Percentiles rank a stretch among this genome's conserved stretches.
These are phyloP conservation scores for Andrographis paniculata DNA, from an alignment of 305 asterid species.

Conservation along the genomic window DNA sequence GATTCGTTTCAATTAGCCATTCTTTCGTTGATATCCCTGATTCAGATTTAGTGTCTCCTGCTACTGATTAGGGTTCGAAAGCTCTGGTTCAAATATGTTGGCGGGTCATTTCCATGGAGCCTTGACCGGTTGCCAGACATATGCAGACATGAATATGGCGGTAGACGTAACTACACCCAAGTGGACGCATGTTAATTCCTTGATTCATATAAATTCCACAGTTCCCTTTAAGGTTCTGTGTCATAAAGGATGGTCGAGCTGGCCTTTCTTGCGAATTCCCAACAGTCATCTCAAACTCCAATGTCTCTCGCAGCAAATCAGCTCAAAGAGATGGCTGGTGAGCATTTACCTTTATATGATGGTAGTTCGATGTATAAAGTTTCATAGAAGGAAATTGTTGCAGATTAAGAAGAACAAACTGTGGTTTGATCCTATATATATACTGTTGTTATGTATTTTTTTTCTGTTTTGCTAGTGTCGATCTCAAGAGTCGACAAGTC, in stretches of 20 bases:
- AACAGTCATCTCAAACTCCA: constrained; percentile 38
- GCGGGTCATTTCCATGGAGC: constrained; percentile 34
- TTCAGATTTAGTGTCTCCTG: too few relatives aligned
- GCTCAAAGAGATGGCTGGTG: constrained; percentile 75
- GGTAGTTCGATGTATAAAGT: too few relatives aligned
- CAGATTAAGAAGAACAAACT: too few relatives aligned
- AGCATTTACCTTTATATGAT: constrained; percentile 19
- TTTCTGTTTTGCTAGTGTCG: constrained; percentile 39
- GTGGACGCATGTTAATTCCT: constrained; percentile 26
- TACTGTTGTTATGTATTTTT: constrained; percentile 8
- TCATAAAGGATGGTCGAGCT: constrained; percentile 32
- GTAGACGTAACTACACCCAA: constrained; percentile 38
- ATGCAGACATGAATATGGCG: constrained; percentile 30
- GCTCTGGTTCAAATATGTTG: constrained; percentile 45
- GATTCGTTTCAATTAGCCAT: too few relatives aligned
- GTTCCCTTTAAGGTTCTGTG: constrained; percentile 24
- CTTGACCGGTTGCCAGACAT: constrained; percentile 31
- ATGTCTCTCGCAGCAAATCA: constrained; percentile 29
- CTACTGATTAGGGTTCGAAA: constrained; percentile 23
- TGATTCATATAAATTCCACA: constrained; percentile 24
- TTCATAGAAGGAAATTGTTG: too few relatives aligned
- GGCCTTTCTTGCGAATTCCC: constrained; percentile 30
- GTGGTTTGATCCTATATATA: neutral
- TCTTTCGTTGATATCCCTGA: too few relatives aligned
- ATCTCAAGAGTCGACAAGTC: constrained; percentile 56